Conservation (phyloP, 176 grass and related monocot genomes). For the Oryza rufipogon region DNA sequence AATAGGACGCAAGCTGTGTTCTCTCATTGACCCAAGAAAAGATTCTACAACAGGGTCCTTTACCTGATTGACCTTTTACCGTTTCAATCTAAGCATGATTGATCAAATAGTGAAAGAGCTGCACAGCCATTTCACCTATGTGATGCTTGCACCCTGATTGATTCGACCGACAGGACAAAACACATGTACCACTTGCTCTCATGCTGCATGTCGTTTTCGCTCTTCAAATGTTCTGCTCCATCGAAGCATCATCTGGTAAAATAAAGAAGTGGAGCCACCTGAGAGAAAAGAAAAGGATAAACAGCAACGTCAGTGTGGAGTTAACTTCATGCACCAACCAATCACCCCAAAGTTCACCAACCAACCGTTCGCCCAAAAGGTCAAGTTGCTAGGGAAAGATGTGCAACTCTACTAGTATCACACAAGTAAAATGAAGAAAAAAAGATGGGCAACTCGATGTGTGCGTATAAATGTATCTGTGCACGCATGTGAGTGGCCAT, state of each 20-base stretch:
- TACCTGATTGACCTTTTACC: conserved; percentile 50
- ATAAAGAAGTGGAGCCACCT: background rate
- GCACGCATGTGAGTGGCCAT: conserved; percentile 22
- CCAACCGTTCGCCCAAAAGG: background rate
- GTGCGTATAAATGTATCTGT: background rate
- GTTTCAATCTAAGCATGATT: conserved; percentile 46
- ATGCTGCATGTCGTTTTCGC: conserved; percentile 30
- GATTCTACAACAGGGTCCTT: conserved; percentile 31
- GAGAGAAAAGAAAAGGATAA: background rate
- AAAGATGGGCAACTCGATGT: background rate
- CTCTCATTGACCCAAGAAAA: conserved; percentile 43
- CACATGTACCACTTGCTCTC: conserved; percentile 36
- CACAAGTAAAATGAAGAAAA: background rate
- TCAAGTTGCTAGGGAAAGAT: conserved; percentile 14
- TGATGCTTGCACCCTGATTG: conserved; percentile 35
- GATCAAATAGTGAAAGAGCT: conserved; percentile 36
- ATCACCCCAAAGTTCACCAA: background rate
- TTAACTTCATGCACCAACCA: background rate
- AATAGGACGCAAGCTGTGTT: background rate
- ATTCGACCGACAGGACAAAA: conserved; percentile 45
- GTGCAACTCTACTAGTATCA: background rate
- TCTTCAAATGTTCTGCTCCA: conserved; percentile 25
- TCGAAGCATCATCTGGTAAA: conserved; percentile 20
- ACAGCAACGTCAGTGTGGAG: background rate
- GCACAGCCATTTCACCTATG: conserved; percentile 15